Percentiles rank a stretch among this genome's conserved stretches.
These are phyloP conservation scores for Spatholobus suberectus DNA, from an alignment of 306 rosid species.

Conservation along the genomic window DNA sequence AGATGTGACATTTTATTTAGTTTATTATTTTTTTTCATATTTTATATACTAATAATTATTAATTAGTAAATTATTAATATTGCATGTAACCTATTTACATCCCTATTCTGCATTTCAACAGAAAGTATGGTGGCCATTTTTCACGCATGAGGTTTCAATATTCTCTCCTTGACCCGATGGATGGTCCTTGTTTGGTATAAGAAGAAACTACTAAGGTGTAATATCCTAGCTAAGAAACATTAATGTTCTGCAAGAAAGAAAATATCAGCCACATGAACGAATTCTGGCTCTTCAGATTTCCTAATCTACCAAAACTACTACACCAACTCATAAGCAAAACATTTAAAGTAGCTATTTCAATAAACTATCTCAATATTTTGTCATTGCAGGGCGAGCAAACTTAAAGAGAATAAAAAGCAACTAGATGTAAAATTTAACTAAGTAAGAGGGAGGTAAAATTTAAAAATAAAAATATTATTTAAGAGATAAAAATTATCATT, in stretches of 20 bases:
- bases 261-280: conserved; percentile 2
- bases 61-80: too few species aligned
- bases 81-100: too few species aligned
- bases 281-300: background rate
- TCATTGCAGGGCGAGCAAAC: background rate
- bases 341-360: background rate
- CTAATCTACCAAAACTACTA: conserved; percentile 5
- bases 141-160: background rate
- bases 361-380: conserved; percentile 8
- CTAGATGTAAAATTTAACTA: conserved; percentile 1
- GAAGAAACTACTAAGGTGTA: conserved; percentile 21
- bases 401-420: conserved; percentile 1
- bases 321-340: conserved; percentile 13
- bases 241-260: conserved; percentile 16
- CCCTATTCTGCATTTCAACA: too few species aligned
- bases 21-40: too few species aligned
- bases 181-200: background rate
- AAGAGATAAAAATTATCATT: too few species aligned
- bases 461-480: too few species aligned
- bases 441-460: too few species aligned
- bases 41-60: too few species aligned
- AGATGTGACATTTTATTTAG: too few species aligned
- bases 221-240: conserved; percentile 10
- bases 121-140: too few species aligned
- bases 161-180: background rate